Evolutionary conservation across 2,329 filamentous ascomycete species (phyloP).

Genomic region (Catunica adiposa): DNA sequence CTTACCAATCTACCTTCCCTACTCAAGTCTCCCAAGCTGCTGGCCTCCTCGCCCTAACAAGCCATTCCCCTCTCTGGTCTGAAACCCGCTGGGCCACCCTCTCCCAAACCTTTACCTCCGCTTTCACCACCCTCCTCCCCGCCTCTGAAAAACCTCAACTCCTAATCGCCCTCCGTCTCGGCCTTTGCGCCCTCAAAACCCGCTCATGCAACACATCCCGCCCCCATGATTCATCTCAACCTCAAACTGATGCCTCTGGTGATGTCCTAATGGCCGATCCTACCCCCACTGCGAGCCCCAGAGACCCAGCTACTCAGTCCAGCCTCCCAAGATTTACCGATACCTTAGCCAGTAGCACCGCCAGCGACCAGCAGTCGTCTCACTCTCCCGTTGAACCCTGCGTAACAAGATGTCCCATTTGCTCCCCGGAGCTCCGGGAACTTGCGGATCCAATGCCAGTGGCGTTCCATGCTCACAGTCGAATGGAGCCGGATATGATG

Average conservation of each 20-base stretch:
- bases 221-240: not conserved
- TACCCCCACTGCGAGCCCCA: too few relatives aligned
- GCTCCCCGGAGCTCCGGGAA: slow-evolving; percentile 85
- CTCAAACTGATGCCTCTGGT: too few relatives aligned
- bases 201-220: slow-evolving; percentile 56
- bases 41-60: slow-evolving; percentile 52
- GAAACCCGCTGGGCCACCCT: slow-evolving; percentile 58
- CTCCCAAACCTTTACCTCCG: slow-evolving; percentile 57
- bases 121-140: slow-evolving; percentile 71
- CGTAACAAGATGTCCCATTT: slow-evolving; percentile 67
- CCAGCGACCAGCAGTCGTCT: too few relatives aligned
- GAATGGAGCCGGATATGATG: slow-evolving; percentile 73
- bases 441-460: slow-evolving; percentile 81
- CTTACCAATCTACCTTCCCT: slow-evolving; percentile 52
- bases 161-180: slow-evolving; percentile 78
- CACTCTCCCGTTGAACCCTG: slow-evolving; percentile 10
- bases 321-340: too few relatives aligned
- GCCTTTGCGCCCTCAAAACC: slow-evolving; percentile 87
- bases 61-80: slow-evolving; percentile 46
- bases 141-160: slow-evolving; percentile 71
- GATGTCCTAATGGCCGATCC: too few relatives aligned
- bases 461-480: slow-evolving; percentile 85
- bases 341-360: too few relatives aligned
- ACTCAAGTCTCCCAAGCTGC: slow-evolving; percentile 55
- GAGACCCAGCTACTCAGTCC: too few relatives aligned